Evolutionary conservation across 257 asterid genomes (phyloP), one percentile per base, ranked within the genome.

Genomic region (Fraxinus pennsylvanica): DNA sequence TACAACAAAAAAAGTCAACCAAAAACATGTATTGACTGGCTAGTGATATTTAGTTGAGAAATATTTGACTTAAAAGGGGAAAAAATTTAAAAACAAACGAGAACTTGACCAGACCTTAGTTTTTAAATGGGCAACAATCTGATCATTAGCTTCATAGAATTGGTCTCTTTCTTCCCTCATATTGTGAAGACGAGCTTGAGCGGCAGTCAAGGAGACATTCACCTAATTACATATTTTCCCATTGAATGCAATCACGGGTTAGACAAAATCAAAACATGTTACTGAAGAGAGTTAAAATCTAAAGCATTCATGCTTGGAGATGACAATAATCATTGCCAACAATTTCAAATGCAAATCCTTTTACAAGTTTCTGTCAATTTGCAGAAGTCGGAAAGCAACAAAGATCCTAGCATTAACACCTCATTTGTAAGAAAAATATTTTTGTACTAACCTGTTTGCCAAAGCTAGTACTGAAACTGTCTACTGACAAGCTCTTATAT

Each of bases 131-230:
- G 99, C 85, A 84, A 96, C 95, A 86, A 96, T 87, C 81, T 93
- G 95, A 85, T 93, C 97, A 81, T 96, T 96, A 79, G 99, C 99
- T 76, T 96, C 98, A 81, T 89, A 96, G 85, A 96, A 96, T 76
- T 96, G 98, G 81, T 92, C 98, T 87, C 96, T 96, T 85, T 96
- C 99, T 79, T 96, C 99, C 74, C 72, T 86, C 80, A 76, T 93
- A 76, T 92, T 93, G 83, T 81, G 98, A 77, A 91, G 94, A 81
- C 98, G 97, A 77, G 90, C 92, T 86, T 87, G 88, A 74, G 88
- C 94, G 67, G 96, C 91, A 88, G 97, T 88, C 90, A 96, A 84
- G 74, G 97, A 89, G 85, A 75, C 88, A 85, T 93, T 93, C 79
- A 96, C 97, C 99, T 93, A 78, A 69, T 75, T 78, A 82, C 78